Evolutionary conservation across 768 basidiomycete genomes (phyloP).

Genomic region (Boletellus sp.): DNA sequence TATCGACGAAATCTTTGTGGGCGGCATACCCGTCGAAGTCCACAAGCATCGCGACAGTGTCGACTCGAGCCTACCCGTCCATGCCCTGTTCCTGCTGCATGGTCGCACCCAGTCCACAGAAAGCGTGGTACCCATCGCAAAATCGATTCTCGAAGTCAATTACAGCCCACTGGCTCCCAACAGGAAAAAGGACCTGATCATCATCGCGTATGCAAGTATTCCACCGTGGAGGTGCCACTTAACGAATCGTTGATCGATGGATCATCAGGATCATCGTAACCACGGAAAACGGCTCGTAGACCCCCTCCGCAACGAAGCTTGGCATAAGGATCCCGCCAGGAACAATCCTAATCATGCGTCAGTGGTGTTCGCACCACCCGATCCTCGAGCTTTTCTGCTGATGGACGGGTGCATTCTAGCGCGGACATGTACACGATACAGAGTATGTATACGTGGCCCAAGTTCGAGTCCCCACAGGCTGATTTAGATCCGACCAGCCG

Average conservation of each 20-base stretch:
- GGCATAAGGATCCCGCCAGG: conserved; percentile 21
- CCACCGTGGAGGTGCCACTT: neutral
- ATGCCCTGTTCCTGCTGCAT: conserved; percentile 29
- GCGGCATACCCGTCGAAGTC: conserved; percentile 26
- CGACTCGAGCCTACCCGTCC: conserved; percentile 19
- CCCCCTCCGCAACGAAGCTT: conserved; percentile 21
- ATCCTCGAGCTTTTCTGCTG: neutral
- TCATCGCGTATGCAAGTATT: conserved; percentile 27
- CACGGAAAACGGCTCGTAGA: conserved; percentile 28
- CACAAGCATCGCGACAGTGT: conserved; percentile 17
- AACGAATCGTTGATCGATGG: neutral
- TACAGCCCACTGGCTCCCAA: conserved; percentile 7
- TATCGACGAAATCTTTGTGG: conserved; percentile 16
- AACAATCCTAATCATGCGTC: conserved; percentile 29
- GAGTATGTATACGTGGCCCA: conserved; percentile 14
- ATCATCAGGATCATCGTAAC: conserved; percentile 30
- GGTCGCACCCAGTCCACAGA: conserved; percentile 19
- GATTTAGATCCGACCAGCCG: conserved; percentile 30
- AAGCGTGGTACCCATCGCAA: conserved; percentile 14
- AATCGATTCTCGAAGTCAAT: conserved; percentile 19
- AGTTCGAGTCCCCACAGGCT: neutral
- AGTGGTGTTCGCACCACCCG: conserved; percentile 3
- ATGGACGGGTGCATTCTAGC: conserved; percentile 11
- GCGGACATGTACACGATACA: conserved; percentile 33
- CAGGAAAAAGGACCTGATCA: conserved; percentile 25